Conservation (phyloP, 768 basidiomycete species). For the Cyclocybe cylindracea region DNA sequence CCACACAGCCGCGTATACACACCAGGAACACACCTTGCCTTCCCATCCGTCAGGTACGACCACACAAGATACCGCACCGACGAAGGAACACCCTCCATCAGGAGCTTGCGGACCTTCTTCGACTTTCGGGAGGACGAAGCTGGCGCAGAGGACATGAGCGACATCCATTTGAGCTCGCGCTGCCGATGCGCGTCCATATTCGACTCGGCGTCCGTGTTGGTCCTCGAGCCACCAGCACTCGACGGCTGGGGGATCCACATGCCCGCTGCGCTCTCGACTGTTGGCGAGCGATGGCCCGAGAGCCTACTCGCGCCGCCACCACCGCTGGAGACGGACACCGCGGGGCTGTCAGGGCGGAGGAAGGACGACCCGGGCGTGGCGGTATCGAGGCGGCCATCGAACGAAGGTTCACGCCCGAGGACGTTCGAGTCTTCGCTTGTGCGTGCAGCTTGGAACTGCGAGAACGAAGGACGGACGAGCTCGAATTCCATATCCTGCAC, state of each 20-base stretch:
- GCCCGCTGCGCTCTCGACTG: slow-evolving; percentile 2
- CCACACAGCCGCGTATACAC: slow-evolving; percentile 67
- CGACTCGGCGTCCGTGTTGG: slow-evolving; percentile 32
- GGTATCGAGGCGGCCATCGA: slow-evolving; percentile 29
- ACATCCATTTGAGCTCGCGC: slow-evolving; percentile 78
- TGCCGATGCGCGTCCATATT: slow-evolving; percentile 69
- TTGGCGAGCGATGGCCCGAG: slow-evolving; percentile 25
- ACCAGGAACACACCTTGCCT: slow-evolving; percentile 65
- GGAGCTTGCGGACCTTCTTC: slow-evolving; percentile 75
- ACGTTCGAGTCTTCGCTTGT: slow-evolving; percentile 57
- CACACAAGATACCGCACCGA: slow-evolving; percentile 85
- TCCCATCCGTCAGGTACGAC: slow-evolving; percentile 79
- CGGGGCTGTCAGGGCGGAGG: slow-evolving; percentile 43
- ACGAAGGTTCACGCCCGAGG: slow-evolving; percentile 33
- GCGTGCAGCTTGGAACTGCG: slow-evolving; percentile 38
- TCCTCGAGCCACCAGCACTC: slow-evolving; percentile 8
- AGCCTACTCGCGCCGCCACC: background rate
- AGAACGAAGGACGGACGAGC: slow-evolving; percentile 63
- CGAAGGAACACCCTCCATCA: slow-evolving; percentile 79
- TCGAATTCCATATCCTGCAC: slow-evolving; percentile 84
- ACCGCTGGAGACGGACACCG: slow-evolving; percentile 39
- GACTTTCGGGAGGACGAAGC: slow-evolving; percentile 70
- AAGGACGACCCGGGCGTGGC: slow-evolving; percentile 3
- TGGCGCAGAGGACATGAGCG: slow-evolving; percentile 53
- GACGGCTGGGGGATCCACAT: slow-evolving; percentile 1